These are phyloP conservation scores for Amanita pseudoporphyria DNA, from an alignment of 768 basidiomycete genomes.

Conservation along the genomic window DNA sequence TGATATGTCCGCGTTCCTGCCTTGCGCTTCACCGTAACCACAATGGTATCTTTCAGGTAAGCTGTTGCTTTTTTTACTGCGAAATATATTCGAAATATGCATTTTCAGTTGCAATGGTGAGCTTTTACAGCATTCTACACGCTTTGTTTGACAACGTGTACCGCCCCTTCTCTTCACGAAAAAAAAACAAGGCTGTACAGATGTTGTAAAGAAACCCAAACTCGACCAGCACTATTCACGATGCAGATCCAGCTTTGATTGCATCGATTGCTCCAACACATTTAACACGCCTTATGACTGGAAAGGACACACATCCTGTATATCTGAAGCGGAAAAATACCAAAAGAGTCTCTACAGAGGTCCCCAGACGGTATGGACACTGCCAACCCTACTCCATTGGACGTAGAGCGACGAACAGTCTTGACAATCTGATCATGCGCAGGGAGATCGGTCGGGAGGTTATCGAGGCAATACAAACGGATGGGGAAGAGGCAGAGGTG, in stretches of 20 bases:
- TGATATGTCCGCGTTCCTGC: neutral
- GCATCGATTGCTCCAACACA: conserved; percentile 82
- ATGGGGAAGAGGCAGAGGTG: conserved; percentile 15
- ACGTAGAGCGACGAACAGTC: neutral
- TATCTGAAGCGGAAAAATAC: conserved; percentile 91
- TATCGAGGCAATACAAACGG: neutral
- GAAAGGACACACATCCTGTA: conserved; percentile 76
- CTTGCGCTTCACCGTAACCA: neutral
- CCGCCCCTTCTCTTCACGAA: neutral
- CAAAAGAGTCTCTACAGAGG: conserved; percentile 82
- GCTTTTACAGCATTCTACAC: conserved; percentile 11
- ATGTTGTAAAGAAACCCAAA: conserved; percentile 91
- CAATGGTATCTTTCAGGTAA: conserved; percentile 71
- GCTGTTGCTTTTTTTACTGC: conserved; percentile 15
- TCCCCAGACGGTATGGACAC: conserved; percentile 40
- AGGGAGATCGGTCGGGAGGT: neutral
- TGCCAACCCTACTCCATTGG: conserved; percentile 1
- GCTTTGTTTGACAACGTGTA: neutral
- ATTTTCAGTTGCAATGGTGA: conserved; percentile 58
- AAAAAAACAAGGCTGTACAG: conserved; percentile 79
- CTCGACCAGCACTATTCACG: conserved; percentile 65
- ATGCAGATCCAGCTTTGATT: conserved; percentile 65
- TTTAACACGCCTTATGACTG: conserved; percentile 71
- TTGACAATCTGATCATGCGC: neutral
- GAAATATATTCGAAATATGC: neutral